Evolutionary conservation across 441 rosid genomes (phyloP).

Genomic region (Corymbia calophylla): DNA sequence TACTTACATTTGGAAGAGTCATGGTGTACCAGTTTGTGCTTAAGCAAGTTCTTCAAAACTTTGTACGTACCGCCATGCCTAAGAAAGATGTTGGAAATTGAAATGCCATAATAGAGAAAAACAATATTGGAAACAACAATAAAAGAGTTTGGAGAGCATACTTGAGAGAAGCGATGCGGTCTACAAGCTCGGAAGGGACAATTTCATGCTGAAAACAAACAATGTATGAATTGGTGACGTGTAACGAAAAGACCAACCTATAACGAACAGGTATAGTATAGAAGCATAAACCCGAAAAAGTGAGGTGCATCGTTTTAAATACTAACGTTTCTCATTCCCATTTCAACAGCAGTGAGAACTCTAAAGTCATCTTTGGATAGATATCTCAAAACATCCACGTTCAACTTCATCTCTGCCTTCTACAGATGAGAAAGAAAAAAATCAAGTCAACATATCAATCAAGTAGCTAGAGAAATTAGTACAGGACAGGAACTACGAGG

Average conservation of each 20-base stretch:
- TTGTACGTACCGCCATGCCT: constrained; percentile 93
- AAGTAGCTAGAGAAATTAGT: not conserved
- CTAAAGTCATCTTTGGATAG: constrained; percentile 86
- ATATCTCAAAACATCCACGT: constrained; percentile 67
- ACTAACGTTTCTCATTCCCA: constrained; percentile 91
- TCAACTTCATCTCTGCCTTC: constrained; percentile 55
- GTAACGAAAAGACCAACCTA: not conserved
- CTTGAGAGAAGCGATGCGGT: constrained; percentile 80
- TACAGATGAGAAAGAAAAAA: not conserved
- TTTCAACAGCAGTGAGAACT: constrained; percentile 90
- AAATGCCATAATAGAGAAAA: not conserved
- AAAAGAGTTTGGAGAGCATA: constrained; percentile 11
- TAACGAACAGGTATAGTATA: not conserved
- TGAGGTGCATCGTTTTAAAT: not conserved
- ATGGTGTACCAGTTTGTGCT: constrained; percentile 82
- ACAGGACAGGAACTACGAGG: not conserved
- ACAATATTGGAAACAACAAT: not conserved
- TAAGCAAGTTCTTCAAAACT: constrained; percentile 85
- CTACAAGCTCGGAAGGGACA: constrained; percentile 80
- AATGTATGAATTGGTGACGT: not conserved
- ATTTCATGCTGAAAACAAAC: constrained; percentile 64
- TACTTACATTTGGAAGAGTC: constrained; percentile 83
- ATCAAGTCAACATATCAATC: not conserved
- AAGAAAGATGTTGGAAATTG: not conserved
- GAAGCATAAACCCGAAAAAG: not conserved